phyloP scores from a whole-genome alignment of 2,329 filamentous ascomycete species.

The Daldinia sp. region DNA sequence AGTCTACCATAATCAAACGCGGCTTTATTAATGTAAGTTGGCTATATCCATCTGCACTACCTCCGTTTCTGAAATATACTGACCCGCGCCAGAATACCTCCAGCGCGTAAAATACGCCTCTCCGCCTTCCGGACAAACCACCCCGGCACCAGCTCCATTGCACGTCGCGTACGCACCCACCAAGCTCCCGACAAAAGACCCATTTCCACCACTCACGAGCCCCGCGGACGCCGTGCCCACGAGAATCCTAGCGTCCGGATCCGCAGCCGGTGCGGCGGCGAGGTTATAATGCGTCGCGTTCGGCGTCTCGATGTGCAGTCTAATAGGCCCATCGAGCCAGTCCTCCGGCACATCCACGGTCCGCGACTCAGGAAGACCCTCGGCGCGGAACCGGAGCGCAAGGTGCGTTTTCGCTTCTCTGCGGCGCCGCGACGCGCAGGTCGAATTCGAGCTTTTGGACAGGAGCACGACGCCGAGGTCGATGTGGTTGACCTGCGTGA shows the following conservation, averaged over 20 bases:
- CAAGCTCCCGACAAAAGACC: conserved; percentile 52
- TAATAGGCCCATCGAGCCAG: conserved; percentile 47
- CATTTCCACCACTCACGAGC: conserved; percentile 52
- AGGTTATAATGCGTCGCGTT: conserved; percentile 51
- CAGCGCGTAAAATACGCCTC: conserved; percentile 50
- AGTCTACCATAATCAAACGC: background rate
- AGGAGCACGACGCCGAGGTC: conserved; percentile 51
- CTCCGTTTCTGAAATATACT: conserved; percentile 46
- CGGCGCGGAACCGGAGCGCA: conserved; percentile 47
- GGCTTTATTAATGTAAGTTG: background rate
- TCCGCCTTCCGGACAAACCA: conserved; percentile 48
- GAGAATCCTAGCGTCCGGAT: conserved; percentile 37
- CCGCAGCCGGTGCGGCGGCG: conserved; percentile 43
- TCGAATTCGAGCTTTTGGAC: background rate
- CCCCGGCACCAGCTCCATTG: conserved; percentile 51
- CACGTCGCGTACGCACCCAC: conserved; percentile 55
- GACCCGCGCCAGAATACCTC: conserved; percentile 45
- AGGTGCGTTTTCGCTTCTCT: conserved; percentile 31
- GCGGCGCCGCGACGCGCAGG: background rate
- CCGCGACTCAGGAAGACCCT: conserved; percentile 41
- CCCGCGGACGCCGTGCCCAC: conserved; percentile 49
- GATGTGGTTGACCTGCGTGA: conserved; percentile 52
- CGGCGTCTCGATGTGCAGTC: conserved; percentile 49
- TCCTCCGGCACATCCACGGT: conserved; percentile 43
- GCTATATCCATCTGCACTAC: conserved; percentile 20